Base-by-base conservation (phyloP, 2,329 filamentous ascomycete species). In the Blastomyces parvus region DNA sequence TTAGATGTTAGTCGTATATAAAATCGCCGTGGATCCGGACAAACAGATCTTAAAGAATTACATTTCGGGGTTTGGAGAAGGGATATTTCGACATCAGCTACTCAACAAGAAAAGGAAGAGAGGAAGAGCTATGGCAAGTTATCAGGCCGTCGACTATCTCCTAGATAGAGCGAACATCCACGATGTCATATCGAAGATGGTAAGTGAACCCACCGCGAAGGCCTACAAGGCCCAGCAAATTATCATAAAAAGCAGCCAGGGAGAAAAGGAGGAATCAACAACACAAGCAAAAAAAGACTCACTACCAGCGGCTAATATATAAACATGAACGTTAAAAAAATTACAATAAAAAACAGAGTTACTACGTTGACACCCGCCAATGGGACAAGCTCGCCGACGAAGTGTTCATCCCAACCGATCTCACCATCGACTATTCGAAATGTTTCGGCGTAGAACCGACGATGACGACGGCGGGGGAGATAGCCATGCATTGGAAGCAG, bases 111-210 rank as follows among this genome's bases (percentile, higher is more conserved):
- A 42, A 42, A 17, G 4, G 3, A 17, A 42, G 40, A 42, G 17
- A 42, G 1, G 17, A 19, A 14, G 19, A 44, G 19, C 30, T 19
- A 60, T 60, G 58, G 44, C 58, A 19, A n/a, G 19, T 36, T 60
- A 60, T 48, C 58, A 50, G 48, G 19, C 44, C 19, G 14, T 42
- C 40, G 58, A 60, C 44, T 60, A 46, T 42, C 58, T 60, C 58
- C 40, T 60, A 13, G 58, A 60, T 40, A 38, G 58, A 11, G 42
- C 58, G 14, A 60, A 60, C 22, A 60, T 60, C 59, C 59, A 60
- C 27, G 59, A 60, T 52, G 44, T 60, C 25, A 25, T 52, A 8
- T 30, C 27, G 13, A 60, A 60, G 14, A 50, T 60, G 59, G 59
- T 60, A 38, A n/a, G 42, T 42, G 46, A 56, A 14, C 17, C 30